Base-by-base conservation (phyloP, 2,329 filamentous ascomycete genomes). In the Aulographum hederae region DNA sequence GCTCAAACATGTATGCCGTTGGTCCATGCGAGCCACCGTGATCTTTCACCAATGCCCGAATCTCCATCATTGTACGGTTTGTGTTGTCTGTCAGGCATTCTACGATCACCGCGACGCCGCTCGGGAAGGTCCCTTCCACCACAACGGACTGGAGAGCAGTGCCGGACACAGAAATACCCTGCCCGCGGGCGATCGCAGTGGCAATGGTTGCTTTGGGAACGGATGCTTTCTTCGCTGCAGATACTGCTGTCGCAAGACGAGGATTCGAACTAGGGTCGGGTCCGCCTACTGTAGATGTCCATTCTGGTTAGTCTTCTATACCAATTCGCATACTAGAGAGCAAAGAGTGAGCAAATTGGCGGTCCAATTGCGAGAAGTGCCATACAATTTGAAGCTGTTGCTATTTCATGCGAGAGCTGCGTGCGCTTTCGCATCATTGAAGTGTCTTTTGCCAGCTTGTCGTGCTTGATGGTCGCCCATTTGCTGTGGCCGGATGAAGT, bases 401-500 rank as follows among this genome's bases (percentile, higher is more conserved):
- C 69, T 35, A 95, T 76, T 37, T 77, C 69, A 41, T 79, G 74
- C 15, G 75, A 65, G 43, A 91, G 67, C 28, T 63, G 53, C 29
- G 65, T 69, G 18, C 84, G 74, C 42, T 75, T 65, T 27, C 66
- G 67, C 54, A 73, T 81, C 55, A 85, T 93, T 43, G 75, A 74
- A 36, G 66, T 67, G 52, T 98, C 89, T 35, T 75, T 78, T 38
- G 76, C 80, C 32, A 77, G 84, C 55, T 98, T 98, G 53, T 89
- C 82, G 53, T 95, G 89, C 48, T 77, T 80, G 57, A 94, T 95
- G 47, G 89, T 92, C 35, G 82, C 84, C 89, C 89, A 98, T 51
- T 84, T 78, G 54, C 77, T 93, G 57, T 93, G 84, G 11, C 84
- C 84, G 16, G 77, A 74, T 11, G n/a, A n/a, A n/a, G n/a, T n/a